Evolutionary conservation across 1,139 yeast genomes (phyloP).

Genomic region (Suhomyces taliae): DNA sequence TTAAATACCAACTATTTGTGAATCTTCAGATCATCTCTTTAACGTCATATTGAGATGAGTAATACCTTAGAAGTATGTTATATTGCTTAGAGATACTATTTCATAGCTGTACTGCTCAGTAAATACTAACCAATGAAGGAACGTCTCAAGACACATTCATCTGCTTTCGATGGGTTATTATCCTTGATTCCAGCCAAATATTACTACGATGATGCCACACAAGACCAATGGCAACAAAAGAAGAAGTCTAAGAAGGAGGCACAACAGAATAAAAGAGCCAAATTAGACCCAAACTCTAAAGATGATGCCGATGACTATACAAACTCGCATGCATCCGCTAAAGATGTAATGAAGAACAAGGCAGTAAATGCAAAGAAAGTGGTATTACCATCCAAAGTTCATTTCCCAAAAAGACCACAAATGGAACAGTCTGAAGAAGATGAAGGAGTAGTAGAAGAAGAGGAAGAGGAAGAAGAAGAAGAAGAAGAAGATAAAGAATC

Average conservation of each 20-base stretch:
- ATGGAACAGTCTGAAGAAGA: slow-evolving; percentile 15
- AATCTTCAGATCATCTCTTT: not conserved
- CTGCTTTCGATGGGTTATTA: slow-evolving; percentile 85
- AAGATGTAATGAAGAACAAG: slow-evolving; percentile 60
- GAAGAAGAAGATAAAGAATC: slow-evolving; percentile 9
- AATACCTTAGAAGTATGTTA: slow-evolving; percentile 54
- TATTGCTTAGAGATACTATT: not conserved
- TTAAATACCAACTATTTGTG: not conserved
- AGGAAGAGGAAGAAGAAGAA: slow-evolving; percentile 17
- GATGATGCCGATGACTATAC: slow-evolving; percentile 43
- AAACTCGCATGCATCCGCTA: slow-evolving; percentile 55
- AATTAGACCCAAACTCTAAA: slow-evolving; percentile 69
- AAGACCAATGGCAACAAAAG: slow-evolving; percentile 88
- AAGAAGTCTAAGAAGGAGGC: slow-evolving; percentile 70
- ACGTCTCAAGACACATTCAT: slow-evolving; percentile 78
- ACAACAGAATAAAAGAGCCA: slow-evolving; percentile 61
- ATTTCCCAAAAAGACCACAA: slow-evolving; percentile 10
- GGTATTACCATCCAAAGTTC: slow-evolving; percentile 41
- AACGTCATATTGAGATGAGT: slow-evolving; percentile 26
- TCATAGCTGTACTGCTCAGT: not conserved
- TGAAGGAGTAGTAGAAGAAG: slow-evolving; percentile 17
- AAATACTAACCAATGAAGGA: slow-evolving; percentile 51
- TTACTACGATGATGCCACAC: slow-evolving; percentile 76
- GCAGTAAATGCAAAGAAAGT: slow-evolving; percentile 61
- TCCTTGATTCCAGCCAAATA: slow-evolving; percentile 93